A percentile compares a stretch with the other conserved stretches of the same genome.
These are phyloP conservation scores for Xylaria sp. DNA, from an alignment of 2,329 filamentous ascomycete species.

Conservation along the genomic window DNA sequence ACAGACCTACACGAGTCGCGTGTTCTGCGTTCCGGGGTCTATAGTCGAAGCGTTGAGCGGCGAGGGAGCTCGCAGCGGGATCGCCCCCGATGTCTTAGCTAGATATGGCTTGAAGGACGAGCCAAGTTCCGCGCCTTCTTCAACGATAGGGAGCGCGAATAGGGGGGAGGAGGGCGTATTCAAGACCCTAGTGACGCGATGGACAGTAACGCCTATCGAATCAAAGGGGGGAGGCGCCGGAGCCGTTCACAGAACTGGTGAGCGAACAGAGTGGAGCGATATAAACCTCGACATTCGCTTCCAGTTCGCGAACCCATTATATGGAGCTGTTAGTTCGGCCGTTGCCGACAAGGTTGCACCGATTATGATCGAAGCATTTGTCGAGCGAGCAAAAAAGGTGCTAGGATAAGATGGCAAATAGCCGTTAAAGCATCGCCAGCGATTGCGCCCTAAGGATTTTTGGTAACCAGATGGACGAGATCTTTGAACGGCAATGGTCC, in stretches of 20 bases:
- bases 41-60: conserved; percentile 84
- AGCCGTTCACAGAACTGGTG: neutral
- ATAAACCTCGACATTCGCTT: conserved; percentile 83
- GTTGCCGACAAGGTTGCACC: conserved; percentile 86
- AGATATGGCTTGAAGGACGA: conserved; percentile 43
- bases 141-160: conserved; percentile 18
- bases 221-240: conserved; percentile 40
- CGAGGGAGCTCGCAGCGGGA: conserved; percentile 58
- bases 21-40: conserved; percentile 78
- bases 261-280: conserved; percentile 66
- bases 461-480: neutral
- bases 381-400: conserved; percentile 76
- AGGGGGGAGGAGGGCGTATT: conserved; percentile 60
- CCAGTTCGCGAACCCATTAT: conserved; percentile 88
- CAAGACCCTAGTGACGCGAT: conserved; percentile 75
- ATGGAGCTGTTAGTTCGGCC: conserved; percentile 81
- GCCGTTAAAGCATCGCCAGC: conserved; percentile 38
- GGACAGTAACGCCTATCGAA: conserved; percentile 67
- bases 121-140: conserved; percentile 14
- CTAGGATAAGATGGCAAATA: conserved; percentile 44
- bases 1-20: conserved; percentile 82
- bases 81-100: conserved; percentile 52
- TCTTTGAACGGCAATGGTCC: neutral
- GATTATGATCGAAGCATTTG: conserved; percentile 94
- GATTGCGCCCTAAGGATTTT: neutral